Conservation (phyloP, 2,329 filamentous ascomycete species). For the Aspergillus unguis region DNA sequence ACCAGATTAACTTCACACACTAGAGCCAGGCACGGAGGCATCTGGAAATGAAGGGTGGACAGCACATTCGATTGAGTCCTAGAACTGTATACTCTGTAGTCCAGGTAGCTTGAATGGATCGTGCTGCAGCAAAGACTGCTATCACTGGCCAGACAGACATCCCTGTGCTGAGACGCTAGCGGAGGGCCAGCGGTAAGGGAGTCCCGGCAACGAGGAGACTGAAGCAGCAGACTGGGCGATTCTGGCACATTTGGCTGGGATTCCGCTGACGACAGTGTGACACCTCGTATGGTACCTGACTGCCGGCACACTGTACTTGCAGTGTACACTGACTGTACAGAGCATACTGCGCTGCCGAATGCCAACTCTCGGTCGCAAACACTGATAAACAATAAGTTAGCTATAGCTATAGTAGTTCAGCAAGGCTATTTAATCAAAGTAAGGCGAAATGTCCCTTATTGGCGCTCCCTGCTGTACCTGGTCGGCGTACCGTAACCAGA, state of each 20-base stretch:
- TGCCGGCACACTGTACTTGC: too few relatives aligned
- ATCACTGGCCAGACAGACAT: constrained; percentile 9
- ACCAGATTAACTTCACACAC: too few relatives aligned
- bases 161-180: constrained; percentile 31
- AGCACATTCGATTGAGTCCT: background rate
- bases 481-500: background rate
- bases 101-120: background rate
- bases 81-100: background rate
- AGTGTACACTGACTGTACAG: too few relatives aligned
- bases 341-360: too few relatives aligned
- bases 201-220: constrained; percentile 33
- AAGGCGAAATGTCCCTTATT: background rate
- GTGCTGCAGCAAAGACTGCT: constrained; percentile 22
- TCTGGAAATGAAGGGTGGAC: background rate
- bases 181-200: constrained; percentile 38
- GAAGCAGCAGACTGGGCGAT: background rate
- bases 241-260: background rate
- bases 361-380: too few relatives aligned
- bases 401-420: too few relatives aligned
- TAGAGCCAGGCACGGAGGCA: background rate
- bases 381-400: too few relatives aligned
- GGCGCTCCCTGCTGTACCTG: background rate
- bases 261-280: background rate
- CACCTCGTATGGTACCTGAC: too few relatives aligned
- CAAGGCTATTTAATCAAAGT: too few relatives aligned